Base-by-base conservation (phyloP, 2,329 filamentous ascomycete species). In the Phoma sp. region DNA sequence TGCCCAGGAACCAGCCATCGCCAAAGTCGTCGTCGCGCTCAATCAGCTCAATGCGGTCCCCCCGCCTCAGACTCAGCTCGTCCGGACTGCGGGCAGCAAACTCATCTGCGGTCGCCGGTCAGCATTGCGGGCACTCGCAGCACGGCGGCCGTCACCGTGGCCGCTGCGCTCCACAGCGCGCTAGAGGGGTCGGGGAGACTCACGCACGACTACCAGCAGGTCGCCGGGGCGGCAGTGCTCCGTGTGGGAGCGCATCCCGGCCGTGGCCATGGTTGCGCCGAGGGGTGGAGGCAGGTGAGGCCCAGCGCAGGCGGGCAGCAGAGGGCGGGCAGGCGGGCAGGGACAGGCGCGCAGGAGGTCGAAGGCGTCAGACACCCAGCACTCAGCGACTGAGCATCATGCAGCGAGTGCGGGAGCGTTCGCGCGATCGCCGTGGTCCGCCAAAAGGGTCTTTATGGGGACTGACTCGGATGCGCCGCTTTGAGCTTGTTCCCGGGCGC, bases 51-150 rank as follows among this genome's bases (percentile, higher is more conserved):
- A 96, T 88, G 60, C 89, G 86, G 68, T 95, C 90, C 65, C 90
- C 93, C 71, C 96, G 96, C 49, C 86, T 81, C 62, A 99, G 82
- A 65, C 87, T 96, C 70, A 99, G 83, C 81, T 99, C 95, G 77
- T 99, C 95, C 53, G 91, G 89, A 75, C 92, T 96, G 64, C 95
- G 87, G 53, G 93, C 93, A 65, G 87, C 81, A 75, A 99, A 98
- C 77, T 97, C 92, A 78, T 99, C 92, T 96, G 64, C 42, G 47
- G 33, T 6, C 25, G 36, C 23, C 11, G 42, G 59, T 61, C 43
- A 65, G 57, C 53, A 21, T 38, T 17, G 36, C 10, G 7, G 29
- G 17, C 6, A 14, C 7, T 23, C 14, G 36, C 36, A 37, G 42
- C 29, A 25, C 14, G 14, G 25, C 6, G 29, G 26, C 38, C 15